A percentile compares a stretch with the other conserved stretches of the same genome.
These are phyloP conservation scores for Eutrema heterophyllum DNA, from an alignment of 345 rosid species.

Conservation along the genomic window DNA sequence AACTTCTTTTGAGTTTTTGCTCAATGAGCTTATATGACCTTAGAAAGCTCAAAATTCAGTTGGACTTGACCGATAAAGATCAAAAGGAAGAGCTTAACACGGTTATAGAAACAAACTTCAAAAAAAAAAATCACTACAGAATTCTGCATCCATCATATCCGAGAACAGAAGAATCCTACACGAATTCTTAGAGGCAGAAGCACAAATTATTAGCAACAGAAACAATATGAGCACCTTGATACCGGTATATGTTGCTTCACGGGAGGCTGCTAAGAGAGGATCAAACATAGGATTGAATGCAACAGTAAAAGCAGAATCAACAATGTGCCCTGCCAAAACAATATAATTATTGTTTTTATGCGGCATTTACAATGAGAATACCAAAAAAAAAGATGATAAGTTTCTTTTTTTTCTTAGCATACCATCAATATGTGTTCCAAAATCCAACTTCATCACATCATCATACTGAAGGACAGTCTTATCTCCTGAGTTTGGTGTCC, in stretches of 20 bases:
- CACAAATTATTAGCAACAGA: neutral
- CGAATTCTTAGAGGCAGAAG: too few relatives aligned
- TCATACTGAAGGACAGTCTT: conserved; percentile 94
- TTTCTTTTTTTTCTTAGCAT: conserved; percentile 21
- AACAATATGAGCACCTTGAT: conserved; percentile 56
- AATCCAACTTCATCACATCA: conserved; percentile 95
- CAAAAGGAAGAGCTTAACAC: neutral
- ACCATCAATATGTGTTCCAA: conserved; percentile 97
- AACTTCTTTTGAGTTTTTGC: neutral
- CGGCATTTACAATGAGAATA: neutral
- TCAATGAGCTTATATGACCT: neutral
- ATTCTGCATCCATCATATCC: too few relatives aligned
- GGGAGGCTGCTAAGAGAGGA: conserved; percentile 90
- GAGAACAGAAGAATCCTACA: too few relatives aligned
- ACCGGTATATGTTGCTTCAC: conserved; percentile 89
- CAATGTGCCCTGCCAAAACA: conserved; percentile 59
- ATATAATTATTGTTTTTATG: neutral
- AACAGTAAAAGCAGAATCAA: conserved; percentile 94
- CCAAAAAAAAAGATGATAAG: neutral
- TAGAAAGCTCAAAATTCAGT: neutral
- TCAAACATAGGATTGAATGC: conserved; percentile 94
- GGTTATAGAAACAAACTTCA: too few relatives aligned
- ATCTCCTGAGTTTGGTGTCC: conserved; percentile 98
- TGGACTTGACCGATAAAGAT: neutral
- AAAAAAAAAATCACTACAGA: too few relatives aligned